Percentiles rank a stretch among this genome's conserved stretches.
phyloP scores from a whole-genome alignment of 2,329 filamentous ascomycete species.

The Penicillium sp. region DNA sequence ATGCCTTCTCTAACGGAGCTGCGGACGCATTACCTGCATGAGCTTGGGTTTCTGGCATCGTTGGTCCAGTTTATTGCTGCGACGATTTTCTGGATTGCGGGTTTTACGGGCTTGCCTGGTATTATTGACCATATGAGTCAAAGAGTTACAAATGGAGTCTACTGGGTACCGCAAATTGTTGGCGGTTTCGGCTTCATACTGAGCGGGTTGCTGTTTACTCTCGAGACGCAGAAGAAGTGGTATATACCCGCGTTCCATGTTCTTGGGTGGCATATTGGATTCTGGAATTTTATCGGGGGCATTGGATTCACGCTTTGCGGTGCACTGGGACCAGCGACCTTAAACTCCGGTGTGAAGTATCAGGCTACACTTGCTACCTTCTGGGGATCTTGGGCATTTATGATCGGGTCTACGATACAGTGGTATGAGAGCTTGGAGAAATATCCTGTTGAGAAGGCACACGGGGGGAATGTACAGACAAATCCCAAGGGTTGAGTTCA shows the following conservation, averaged over 20 bases:
- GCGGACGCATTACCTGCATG: constrained; percentile 55
- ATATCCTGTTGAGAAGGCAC: constrained; percentile 54
- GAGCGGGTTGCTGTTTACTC: constrained; percentile 56
- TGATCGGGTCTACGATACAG: constrained; percentile 46
- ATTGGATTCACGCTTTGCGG: constrained; percentile 60
- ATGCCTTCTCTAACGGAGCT: constrained; percentile 55
- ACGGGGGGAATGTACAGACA: background rate
- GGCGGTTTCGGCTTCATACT: constrained; percentile 60
- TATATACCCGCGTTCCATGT: constrained; percentile 53
- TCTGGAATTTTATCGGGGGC: constrained; percentile 61
- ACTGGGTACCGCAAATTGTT: constrained; percentile 59
- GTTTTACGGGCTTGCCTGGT: constrained; percentile 56
- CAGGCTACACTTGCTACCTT: constrained; percentile 47
- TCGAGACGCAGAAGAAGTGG: constrained; percentile 62
- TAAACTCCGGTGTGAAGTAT: constrained; percentile 43
- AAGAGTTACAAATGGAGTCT: constrained; percentile 50
- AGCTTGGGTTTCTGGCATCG: constrained; percentile 60
- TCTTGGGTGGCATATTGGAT: constrained; percentile 63
- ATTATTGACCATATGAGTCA: constrained; percentile 50
- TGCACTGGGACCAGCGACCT: constrained; percentile 50
- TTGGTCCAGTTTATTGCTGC: constrained; percentile 54
- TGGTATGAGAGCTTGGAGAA: constrained; percentile 49
- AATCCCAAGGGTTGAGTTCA: background rate
- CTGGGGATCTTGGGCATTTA: constrained; percentile 40
- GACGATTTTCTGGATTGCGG: constrained; percentile 60